Conservation (phyloP, 805 yeast genomes). For the Saccharomyces eubayanus region DNA sequence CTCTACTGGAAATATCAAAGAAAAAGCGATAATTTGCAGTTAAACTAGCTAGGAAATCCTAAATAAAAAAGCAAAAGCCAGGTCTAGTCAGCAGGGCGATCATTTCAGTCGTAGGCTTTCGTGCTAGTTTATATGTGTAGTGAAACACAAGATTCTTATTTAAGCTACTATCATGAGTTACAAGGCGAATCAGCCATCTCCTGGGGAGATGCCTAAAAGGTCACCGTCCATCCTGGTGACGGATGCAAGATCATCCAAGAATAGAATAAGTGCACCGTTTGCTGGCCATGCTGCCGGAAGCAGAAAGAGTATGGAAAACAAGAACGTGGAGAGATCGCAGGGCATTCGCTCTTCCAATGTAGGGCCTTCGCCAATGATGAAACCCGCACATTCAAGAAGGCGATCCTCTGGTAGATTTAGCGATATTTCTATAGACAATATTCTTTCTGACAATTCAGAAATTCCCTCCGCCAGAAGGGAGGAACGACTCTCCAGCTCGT, state of each 20-base stretch:
- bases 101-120: neutral
- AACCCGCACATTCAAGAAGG: slow-evolving; percentile 2
- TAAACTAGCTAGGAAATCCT: neutral
- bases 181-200: slow-evolving; percentile 1
- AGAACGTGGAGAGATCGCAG: slow-evolving; percentile 7
- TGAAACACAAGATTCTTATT: neutral
- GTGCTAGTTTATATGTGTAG: neutral
- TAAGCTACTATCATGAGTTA: neutral
- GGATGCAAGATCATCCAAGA: slow-evolving; percentile 60
- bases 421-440: slow-evolving; percentile 71
- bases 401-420: slow-evolving; percentile 43
- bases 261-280: slow-evolving; percentile 59
- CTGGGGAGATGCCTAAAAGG: slow-evolving; percentile 44
- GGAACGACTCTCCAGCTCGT: slow-evolving; percentile 36
- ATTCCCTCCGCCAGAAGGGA: slow-evolving; percentile 66
- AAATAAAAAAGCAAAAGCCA: neutral
- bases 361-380: neutral
- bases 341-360: neutral
- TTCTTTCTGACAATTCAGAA: slow-evolving; percentile 71
- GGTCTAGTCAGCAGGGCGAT: neutral
- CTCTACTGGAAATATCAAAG: neutral
- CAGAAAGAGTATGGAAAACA: slow-evolving; percentile 11
- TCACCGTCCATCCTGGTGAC: slow-evolving; percentile 93
- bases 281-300: slow-evolving; percentile 49
- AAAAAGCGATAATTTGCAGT: neutral